These are phyloP conservation scores for Kitagawia praeruptora DNA, from an alignment of 129 eudicot species.

Conservation along the genomic window DNA sequence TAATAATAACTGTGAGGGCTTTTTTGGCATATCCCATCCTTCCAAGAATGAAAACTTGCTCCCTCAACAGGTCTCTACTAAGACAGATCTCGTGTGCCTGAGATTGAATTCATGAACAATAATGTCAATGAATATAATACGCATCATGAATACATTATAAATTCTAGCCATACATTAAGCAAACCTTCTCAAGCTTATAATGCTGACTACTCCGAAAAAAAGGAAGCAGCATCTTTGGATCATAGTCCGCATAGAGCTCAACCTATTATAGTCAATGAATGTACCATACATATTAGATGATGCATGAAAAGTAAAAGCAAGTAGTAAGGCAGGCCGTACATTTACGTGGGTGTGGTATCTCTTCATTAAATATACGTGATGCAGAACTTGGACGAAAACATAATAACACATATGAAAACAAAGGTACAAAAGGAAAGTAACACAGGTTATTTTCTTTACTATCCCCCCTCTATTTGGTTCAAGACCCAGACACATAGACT, in stretches of 20 bases:
- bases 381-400: background rate
- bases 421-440: background rate
- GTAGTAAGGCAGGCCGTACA: background rate
- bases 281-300: constrained; percentile 8
- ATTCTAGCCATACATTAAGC: constrained; percentile 10
- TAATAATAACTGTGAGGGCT: constrained; percentile 86
- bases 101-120: constrained; percentile 13
- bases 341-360: background rate
- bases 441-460: background rate
- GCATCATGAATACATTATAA: background rate
- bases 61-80: constrained; percentile 57
- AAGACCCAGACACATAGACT: background rate
- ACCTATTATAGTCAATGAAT: constrained; percentile 40
- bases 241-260: constrained; percentile 91
- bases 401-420: background rate
- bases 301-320: background rate
- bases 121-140: constrained; percentile 13
- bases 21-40: constrained; percentile 88
- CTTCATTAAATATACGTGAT: background rate
- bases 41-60: constrained; percentile 93
- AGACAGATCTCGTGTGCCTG: constrained; percentile 95
- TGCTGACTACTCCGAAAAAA: constrained; percentile 97
- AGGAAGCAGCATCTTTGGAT: constrained; percentile 82
- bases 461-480: background rate
- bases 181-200: constrained; percentile 89